Base-by-base conservation (phyloP, 2,329 filamentous ascomycete species). In the Drechslerella stenobrocha region DNA sequence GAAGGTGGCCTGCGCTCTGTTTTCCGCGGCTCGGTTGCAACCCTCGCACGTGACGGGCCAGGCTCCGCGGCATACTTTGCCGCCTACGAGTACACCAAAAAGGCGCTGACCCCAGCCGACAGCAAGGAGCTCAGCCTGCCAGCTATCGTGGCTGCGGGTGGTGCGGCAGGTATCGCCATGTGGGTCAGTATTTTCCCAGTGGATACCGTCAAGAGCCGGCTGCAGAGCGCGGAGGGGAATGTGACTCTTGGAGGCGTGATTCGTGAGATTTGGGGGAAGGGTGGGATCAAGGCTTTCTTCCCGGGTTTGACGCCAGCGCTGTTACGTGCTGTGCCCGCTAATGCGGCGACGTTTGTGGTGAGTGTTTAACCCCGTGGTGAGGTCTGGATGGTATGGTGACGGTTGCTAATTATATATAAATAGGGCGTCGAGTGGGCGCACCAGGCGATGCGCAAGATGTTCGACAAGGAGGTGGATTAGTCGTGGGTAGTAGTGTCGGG, bases 141-240 rank as follows among this genome's bases (percentile, higher is more conserved):
- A 1, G 93, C 93, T 8, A 83, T 98, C 60, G 89, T 91, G 73
- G 83, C 84, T 24, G 93, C 93, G 1, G 93, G 93, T 73, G 93
- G 89, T 70, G 88, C 87, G 2, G 93, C 93, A 0, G 93, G 93
- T 75, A 84, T 98, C 23, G 93, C 93, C 70, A 98, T 98, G 93
- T 98, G 93, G 93, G 93, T 96, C 72, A 91, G 93, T 55, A 91
- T 98, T 40, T 98, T 98, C 83, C 93, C 93, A 20, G 83, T 98
- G 71, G 93, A 98, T 75, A 98, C 93, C 0, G 86, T 98, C 79
- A 98, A 98, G 84, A 91, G 87, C 70, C 82, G 91, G 34, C 79
- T 98, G 76, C 93, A 98, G 81, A 95, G 89, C 42, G 90, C 90
- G 40, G 88, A 93, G 74, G 90, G 90, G 48, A 87, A 87, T 72